phyloP scores from a whole-genome alignment of 495 filamentous ascomycete species.

The Cenococcum geophilum region DNA sequence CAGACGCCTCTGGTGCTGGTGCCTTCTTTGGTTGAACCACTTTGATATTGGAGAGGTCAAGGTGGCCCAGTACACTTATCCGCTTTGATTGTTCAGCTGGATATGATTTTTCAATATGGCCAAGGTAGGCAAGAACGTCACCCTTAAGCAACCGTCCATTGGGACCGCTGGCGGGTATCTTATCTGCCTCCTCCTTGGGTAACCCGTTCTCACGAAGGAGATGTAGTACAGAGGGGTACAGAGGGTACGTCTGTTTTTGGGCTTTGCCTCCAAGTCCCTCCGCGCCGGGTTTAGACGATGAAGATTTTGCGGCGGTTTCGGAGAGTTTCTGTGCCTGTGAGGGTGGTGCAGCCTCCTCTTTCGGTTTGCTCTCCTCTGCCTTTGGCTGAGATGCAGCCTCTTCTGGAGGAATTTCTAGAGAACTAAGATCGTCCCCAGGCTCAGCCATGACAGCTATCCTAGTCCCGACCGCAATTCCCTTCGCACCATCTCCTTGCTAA shows the following conservation, averaged over 20 bases:
- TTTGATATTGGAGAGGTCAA: constrained; percentile 95
- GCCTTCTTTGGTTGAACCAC: constrained; percentile 44
- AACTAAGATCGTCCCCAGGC: constrained; percentile 62
- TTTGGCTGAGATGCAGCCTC: constrained; percentile 16
- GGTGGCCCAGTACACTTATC: constrained; percentile 67
- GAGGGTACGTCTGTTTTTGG: constrained; percentile 61
- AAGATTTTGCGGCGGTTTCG: constrained; percentile 32
- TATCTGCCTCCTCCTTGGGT: constrained; percentile 60
- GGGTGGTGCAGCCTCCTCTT: constrained; percentile 37
- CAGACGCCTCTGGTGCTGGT: constrained; percentile 38
- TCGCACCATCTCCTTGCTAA: constrained; percentile 58
- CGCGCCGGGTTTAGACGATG: constrained; percentile 36
- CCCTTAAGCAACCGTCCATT: constrained; percentile 89
- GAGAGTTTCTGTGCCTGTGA: constrained; percentile 33
- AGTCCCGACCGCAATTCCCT: constrained; percentile 62
- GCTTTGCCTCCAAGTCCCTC: constrained; percentile 37
- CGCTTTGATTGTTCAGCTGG: constrained; percentile 61
- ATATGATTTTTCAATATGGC: constrained; percentile 61
- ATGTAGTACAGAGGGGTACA: constrained; percentile 78
- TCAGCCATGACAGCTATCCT: constrained; percentile 75
- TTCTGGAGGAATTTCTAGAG: constrained; percentile 62
- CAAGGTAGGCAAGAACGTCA: constrained; percentile 87
- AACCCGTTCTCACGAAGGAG: constrained; percentile 73
- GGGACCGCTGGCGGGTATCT: constrained; percentile 82
- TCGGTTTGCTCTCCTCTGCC: constrained; percentile 13